phyloP scores from a whole-genome alignment of 441 rosid genomes.

The Theobroma grandiflorum region DNA sequence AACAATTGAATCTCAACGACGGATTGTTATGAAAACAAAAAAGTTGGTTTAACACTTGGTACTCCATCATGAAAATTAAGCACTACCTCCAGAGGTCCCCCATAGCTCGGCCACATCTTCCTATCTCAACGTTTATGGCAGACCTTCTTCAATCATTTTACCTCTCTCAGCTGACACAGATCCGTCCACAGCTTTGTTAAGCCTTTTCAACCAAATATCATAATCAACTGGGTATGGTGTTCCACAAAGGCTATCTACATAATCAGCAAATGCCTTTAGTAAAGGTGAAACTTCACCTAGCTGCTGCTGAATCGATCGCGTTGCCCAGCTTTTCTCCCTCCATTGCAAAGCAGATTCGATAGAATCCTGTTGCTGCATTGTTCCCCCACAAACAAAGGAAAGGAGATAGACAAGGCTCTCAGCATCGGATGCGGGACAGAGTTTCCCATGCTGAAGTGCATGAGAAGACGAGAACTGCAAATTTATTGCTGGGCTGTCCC shows the following conservation, averaged over 20 bases:
- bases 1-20: conserved; percentile 13
- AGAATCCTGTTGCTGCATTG: conserved; percentile 57
- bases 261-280: conserved; percentile 75
- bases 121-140: conserved; percentile 34
- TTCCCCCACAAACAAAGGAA: conserved; percentile 57
- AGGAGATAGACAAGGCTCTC: conserved; percentile 69
- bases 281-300: conserved; percentile 67
- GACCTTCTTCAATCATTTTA: conserved; percentile 53
- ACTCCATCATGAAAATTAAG: conserved; percentile 18
- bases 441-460: conserved; percentile 72
- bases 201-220: conserved; percentile 66
- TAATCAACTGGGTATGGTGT: conserved; percentile 72
- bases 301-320: conserved; percentile 59
- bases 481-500: conserved; percentile 65
- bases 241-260: conserved; percentile 73
- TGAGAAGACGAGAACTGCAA: conserved; percentile 69
- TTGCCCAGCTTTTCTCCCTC: conserved; percentile 72
- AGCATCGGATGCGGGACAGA: conserved; percentile 71
- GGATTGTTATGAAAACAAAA: conserved; percentile 21
- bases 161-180: conserved; percentile 46
- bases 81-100: conserved; percentile 41
- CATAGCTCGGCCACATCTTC: conserved; percentile 56
- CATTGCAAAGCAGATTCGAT: conserved; percentile 73
- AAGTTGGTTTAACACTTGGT: background rate
- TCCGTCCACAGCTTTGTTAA: conserved; percentile 56